Percentiles rank a stretch among this genome's conserved stretches.
phyloP scores from a whole-genome alignment of 305 asterid genomes.

The Salvia sclarea region DNA sequence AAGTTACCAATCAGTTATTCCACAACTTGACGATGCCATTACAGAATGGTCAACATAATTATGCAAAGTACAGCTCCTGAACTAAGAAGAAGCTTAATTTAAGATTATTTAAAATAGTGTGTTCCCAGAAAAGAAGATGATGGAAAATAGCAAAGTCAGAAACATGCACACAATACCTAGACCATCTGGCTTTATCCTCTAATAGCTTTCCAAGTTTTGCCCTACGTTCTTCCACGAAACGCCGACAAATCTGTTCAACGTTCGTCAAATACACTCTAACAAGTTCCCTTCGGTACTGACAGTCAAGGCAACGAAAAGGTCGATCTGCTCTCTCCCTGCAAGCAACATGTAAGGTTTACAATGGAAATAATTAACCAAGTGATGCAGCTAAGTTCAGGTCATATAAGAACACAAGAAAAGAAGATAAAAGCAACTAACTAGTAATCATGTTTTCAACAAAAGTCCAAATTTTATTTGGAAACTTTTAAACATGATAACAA shows the following conservation, averaged over 20 bases:
- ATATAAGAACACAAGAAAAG: constrained; percentile 7
- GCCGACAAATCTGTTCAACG: constrained; percentile 95
- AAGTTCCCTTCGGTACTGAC: constrained; percentile 93
- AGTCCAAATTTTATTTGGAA: not conserved
- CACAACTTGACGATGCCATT: not conserved
- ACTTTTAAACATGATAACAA: not conserved
- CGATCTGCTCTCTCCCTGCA: constrained; percentile 92
- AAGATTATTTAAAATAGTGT: not conserved
- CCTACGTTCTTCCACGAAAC: constrained; percentile 85
- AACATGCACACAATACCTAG: constrained; percentile 60
- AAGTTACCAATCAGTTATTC: not conserved
- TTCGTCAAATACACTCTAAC: constrained; percentile 88
- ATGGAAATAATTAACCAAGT: not conserved
- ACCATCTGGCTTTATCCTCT: constrained; percentile 91
- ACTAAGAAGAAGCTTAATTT: not conserved
- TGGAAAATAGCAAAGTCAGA: constrained; percentile 15
- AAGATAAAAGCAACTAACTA: not conserved
- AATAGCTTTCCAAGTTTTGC: constrained; percentile 79
- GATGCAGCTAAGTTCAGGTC: not conserved
- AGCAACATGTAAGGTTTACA: constrained; percentile 24
- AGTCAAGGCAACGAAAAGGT: constrained; percentile 93
- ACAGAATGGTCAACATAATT: constrained; percentile 8
- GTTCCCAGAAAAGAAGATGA: not conserved
- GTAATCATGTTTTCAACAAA: not conserved
- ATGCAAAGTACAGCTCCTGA: constrained; percentile 13